Base-by-base conservation (phyloP, 192 early-diverging fungal genomes). In the Entomortierella parvispora region DNA sequence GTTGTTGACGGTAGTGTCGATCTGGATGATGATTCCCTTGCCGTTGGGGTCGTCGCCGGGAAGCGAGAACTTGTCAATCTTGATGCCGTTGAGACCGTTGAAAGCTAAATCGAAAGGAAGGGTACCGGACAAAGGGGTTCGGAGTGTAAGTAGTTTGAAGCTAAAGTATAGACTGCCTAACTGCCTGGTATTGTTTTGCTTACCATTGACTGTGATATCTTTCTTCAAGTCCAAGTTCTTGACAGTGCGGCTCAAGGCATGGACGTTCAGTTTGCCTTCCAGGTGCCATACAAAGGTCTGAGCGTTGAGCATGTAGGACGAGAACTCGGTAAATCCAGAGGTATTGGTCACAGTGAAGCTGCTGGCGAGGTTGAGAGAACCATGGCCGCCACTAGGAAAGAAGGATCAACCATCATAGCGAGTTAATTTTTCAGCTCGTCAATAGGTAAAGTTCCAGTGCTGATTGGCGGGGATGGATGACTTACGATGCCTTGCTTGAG, bases 11-110 rank as follows among this genome's bases (percentile, higher is more conserved):
- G 64, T 58, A 17, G 86, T 84, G 25, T 54, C 58, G 12, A 87
- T 80, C n/a, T 68, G 55, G 43, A 87, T 67, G 20, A 56, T 45
- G 59, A 87, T 85, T 63, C 86, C 86, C 47, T 49, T 49, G 53
- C 86, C 86, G 40, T 59, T 51, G 32, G 86, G 82, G 58, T 80
- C 84, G 60, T 84, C 76, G n/a, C 65, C 46, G 18, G 83, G 85
- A 17, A 84, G 56, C 37, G 79, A 32, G 60, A 89, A 86, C 18
- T 45, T 72, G 12, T 64, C 58, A 29, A 87, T 78, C 10, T 32
- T 77, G 18, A 84, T 79, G 52, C 69, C 47, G 7, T 64, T 62
- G 54, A 87, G 82, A 42, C 84, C 76, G 43, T 77, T 60, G 82
- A 87, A 85, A 47, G 83, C 37, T 40, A 40, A 40, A 40, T 40